phyloP scores from a whole-genome alignment of 352 stramenopile species.

The Pythium guiyangense region DNA sequence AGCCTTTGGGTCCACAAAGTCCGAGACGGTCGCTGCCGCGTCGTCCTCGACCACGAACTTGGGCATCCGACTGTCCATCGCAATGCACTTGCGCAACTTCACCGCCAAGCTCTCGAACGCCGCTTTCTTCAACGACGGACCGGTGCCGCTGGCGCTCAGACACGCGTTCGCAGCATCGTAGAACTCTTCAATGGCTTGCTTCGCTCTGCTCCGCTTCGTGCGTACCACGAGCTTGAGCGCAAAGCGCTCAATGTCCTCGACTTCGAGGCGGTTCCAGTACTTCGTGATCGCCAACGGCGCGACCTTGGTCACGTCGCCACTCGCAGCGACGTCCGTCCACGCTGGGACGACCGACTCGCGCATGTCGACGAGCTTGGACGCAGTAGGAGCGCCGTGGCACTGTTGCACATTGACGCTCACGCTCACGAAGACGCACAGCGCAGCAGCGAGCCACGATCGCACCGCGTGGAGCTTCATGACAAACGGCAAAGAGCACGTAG shows the following conservation, averaged over 20 bases:
- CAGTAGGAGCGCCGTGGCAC: background rate
- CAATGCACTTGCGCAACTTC: background rate
- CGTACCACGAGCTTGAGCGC: background rate
- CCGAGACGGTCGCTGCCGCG: no score
- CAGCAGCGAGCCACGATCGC: background rate
- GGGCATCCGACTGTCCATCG: background rate
- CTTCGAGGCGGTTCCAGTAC: slow-evolving; percentile 1
- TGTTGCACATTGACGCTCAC: background rate
- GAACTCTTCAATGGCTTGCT: background rate
- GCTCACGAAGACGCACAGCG: background rate
- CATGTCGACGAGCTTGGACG: background rate
- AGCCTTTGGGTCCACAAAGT: no score
- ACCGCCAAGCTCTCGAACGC: background rate
- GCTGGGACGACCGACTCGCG: background rate
- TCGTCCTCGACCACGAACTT: background rate
- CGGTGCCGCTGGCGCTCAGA: background rate
- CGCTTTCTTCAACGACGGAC: background rate
- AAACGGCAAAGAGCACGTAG: no score
- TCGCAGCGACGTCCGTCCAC: background rate
- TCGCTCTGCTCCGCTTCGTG: background rate
- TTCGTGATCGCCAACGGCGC: background rate
- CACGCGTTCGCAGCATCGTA: background rate
- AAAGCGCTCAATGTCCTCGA: background rate
- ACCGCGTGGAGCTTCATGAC: no score
- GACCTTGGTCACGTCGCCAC: background rate